Percentiles rank a stretch among this genome's conserved stretches.
These are phyloP conservation scores for Macrophomina tecta DNA, from an alignment of 2,329 filamentous ascomycete species.

Conservation along the genomic window DNA sequence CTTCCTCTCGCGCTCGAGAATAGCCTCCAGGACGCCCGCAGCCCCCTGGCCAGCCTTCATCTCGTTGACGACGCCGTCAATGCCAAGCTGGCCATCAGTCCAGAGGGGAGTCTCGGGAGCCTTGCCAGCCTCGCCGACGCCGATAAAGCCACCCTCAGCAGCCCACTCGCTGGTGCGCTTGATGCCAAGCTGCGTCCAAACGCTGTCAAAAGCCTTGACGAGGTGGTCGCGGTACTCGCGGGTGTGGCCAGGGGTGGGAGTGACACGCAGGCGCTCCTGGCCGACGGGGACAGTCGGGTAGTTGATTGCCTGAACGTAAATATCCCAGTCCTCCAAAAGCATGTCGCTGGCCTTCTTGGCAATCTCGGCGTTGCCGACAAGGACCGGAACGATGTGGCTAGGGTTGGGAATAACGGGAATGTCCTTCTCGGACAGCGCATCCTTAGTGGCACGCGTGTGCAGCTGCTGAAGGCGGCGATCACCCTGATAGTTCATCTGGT, in stretches of 20 bases:
- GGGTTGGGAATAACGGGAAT: slow-evolving; percentile 98
- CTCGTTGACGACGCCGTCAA: slow-evolving; percentile 61
- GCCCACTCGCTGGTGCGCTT: slow-evolving; percentile 95
- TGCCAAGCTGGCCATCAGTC: slow-evolving; percentile 86
- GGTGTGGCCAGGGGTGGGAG: slow-evolving; percentile 90
- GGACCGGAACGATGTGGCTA: slow-evolving; percentile 90
- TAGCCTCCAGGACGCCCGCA: slow-evolving; percentile 53
- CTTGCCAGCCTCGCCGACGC: slow-evolving; percentile 77
- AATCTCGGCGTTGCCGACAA: slow-evolving; percentile 92
- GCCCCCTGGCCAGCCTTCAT: slow-evolving; percentile 57
- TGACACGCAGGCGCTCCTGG: slow-evolving; percentile 96
- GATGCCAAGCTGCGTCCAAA: slow-evolving; percentile 87
- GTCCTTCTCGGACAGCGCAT: slow-evolving; percentile 75
- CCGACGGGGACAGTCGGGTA: slow-evolving; percentile 97
- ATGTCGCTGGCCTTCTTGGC: slow-evolving; percentile 93
- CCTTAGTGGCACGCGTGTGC: slow-evolving; percentile 93
- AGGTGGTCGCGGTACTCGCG: slow-evolving; percentile 86
- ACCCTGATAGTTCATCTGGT: slow-evolving; percentile 83
- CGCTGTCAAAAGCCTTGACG: slow-evolving; percentile 79
- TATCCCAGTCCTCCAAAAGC: slow-evolving; percentile 85
- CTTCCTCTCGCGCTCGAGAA: slow-evolving; percentile 54
- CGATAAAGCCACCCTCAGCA: slow-evolving; percentile 88
- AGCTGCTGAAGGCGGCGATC: slow-evolving; percentile 93
- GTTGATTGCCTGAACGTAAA: slow-evolving; percentile 99
- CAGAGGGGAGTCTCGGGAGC: slow-evolving; percentile 75